Evolutionary conservation across 139 green algal genomes (phyloP), one percentile per base, ranked within the genome.

Genomic region (Gonium pectorale): DNA sequence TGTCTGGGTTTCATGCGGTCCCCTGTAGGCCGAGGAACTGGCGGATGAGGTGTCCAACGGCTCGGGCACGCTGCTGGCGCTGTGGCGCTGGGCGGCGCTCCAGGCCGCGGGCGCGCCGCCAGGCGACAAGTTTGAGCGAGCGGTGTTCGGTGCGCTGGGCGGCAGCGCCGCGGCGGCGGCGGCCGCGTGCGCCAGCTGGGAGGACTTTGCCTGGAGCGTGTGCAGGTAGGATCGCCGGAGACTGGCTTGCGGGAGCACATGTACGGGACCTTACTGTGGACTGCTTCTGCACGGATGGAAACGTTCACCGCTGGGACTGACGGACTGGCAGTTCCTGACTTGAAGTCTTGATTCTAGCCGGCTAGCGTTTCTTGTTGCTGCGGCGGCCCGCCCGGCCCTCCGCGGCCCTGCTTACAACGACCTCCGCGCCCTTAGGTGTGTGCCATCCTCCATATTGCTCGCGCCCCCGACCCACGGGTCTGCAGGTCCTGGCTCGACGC

Each of bases 61-160:
- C 2, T 49, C 73, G 17, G 86, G 68, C 38, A 66, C 68, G n/a
- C 62, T 70, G 88, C 87, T 90, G 62, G 88, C 80, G 44, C 81
- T 96, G 27, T 97, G 94, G 94, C 92, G 91, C 51, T 96, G 93
- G 93, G 79, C 90, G 24, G 94, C 90, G 80, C 87, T 86, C 38
- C 87, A 92, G 51, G 85, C 85, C 33, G 85, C 92, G 8, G 86
- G 91, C 22, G 80, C 74, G 4, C 24, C 35, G 26, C 37, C n/a
- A 15, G 11, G 75, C 46, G 89, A 79, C 67, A 67, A 71, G 9
- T 90, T 90, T 44, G 94, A 97, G 88, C 90, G 92, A 2, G 95
- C 94, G 1, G 49, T 95, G 51, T 97, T 94, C 64, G 95, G 77
- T 11, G 86, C 90, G 24, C 74, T 97, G 63, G 83, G 87, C 43